Base-by-base conservation (phyloP, 1,139 yeast genomes). In the Hyphopichia khmerensis region DNA sequence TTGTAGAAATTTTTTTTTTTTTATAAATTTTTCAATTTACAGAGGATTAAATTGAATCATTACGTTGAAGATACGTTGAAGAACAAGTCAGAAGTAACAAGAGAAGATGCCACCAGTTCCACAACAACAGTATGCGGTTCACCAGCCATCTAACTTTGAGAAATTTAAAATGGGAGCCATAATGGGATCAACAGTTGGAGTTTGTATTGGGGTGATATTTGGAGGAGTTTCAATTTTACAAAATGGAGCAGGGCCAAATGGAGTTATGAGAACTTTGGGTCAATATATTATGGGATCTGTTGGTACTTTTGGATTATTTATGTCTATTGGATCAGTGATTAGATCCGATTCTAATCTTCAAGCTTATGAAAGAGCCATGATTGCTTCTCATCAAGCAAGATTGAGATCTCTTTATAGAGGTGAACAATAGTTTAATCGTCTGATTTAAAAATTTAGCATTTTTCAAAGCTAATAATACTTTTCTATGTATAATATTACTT, bases 161-260 rank as follows among this genome's bases (percentile, higher is more conserved):
- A 93, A 91, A 71, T 87, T 93, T 79, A 93, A 93, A 70, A 95
- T 93, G 98, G 99, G 99, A 43, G 85, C 91, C 49, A 72, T 91
- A 70, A 95, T 93, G 98, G 99, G 99, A 44, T 73, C 93, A 39
- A 84, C 96, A 21, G 97, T 90, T 27, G 99, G 99, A 47, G 95
- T 91, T 16, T 95, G 95, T 60, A 91, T 93, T 36, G 99, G 99
- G 46, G 87, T 93, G 41, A 72, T 93, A 53, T 93, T 93, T 62
- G 98, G 98, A 48, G 96, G 96, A 23, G 84, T 88, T 59, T 86
- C 97, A 46, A 87, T 95, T 49, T 69, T 89, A 55, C 95, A 91
- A 47, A 84, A 87, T 52, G 99, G 99, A 14, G 91, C 96, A 15
- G 99, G 99, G n/a, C 98, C 99, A 41, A 87, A 89, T 59, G 99